Conservation (phyloP, 495 filamentous ascomycete genomes). For the Rhizodiscina lignyota region DNA sequence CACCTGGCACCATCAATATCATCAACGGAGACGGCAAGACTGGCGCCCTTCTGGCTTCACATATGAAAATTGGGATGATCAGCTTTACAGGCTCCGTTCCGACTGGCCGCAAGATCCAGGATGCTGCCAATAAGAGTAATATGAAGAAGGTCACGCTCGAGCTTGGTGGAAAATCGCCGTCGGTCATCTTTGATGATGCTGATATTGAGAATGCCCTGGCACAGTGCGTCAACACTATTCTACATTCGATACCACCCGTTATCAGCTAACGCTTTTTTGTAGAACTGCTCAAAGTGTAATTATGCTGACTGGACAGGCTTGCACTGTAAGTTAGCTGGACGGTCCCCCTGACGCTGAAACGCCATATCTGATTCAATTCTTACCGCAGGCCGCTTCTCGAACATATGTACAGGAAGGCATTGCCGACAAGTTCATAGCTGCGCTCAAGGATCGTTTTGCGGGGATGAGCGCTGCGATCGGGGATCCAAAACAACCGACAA, state of each 20-base stretch:
- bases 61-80: constrained; percentile 20
- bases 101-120: constrained; percentile 22
- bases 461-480: constrained; percentile 37
- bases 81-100: constrained; percentile 23
- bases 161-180: constrained; percentile 26
- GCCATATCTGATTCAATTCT: too few relatives aligned
- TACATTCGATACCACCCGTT: neutral
- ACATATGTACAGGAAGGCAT: constrained; percentile 23
- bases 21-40: constrained; percentile 22
- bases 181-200: constrained; percentile 26
- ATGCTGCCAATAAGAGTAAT: constrained; percentile 19
- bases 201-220: constrained; percentile 20
- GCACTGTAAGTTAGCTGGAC: neutral
- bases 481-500: constrained; percentile 38
- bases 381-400: constrained; percentile 21
- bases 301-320: neutral
- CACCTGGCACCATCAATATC: constrained; percentile 20
- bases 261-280: neutral
- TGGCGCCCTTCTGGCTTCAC: constrained; percentile 20
- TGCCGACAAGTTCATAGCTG: constrained; percentile 20
- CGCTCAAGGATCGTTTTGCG: constrained; percentile 37
- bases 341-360: constrained; percentile 2
- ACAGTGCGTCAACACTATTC: constrained; percentile 4
- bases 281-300: neutral
- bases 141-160: constrained; percentile 27